Evolutionary conservation across 225 moss, liverwort and hornwort genomes (phyloP), one percentile per base, ranked within the genome.

Genomic region (Physcomitrellopsis africana): DNA sequence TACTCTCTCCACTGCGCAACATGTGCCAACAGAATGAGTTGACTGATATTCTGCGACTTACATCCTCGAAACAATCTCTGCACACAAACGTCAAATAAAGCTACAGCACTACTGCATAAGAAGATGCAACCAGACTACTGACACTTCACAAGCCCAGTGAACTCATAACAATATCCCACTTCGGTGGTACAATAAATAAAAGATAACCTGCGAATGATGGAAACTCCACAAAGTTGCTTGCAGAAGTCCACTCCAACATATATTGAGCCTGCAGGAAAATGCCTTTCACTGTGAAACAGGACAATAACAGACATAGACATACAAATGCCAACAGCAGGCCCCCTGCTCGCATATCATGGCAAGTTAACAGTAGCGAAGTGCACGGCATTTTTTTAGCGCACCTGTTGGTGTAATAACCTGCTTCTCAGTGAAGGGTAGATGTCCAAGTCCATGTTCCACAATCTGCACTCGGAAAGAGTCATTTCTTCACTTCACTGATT

Each of bases 161-260:
- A 1, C 7, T 47, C 44, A 23, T 3, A 1, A 67, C 56, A 1
- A 58, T 45, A 37, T 56, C 63, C 41, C 62, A 19, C 12, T 68
- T 63, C 18, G 19, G 15, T 56, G 45, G 43, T 14, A 51, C 11
- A 44, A 52, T 9, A 64, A 19, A 51, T 17, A 57, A 10, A 48
- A 37, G 61, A 9, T 41, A 72, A 88, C 88, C 89, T 89, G 45
- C 93, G 91, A 57, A 96, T 96, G 68, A 96, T 96, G 68, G 96
- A 96, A 70, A 96, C 96, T 20, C 96, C 96, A 74, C 96, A 96
- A 65, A 96, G 94, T 76, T 94, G 94, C 79, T 96, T 96, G 86
- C 96, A 96, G 76, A 96, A 96, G 76, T 96, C 96, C 61, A 96
- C 96, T 76, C 96, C 96, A 82, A 94, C 83, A 76, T 96, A 96